phyloP scores from a whole-genome alignment of 2,329 filamentous ascomycete species.

The Tolypocladium ophioglossoides region DNA sequence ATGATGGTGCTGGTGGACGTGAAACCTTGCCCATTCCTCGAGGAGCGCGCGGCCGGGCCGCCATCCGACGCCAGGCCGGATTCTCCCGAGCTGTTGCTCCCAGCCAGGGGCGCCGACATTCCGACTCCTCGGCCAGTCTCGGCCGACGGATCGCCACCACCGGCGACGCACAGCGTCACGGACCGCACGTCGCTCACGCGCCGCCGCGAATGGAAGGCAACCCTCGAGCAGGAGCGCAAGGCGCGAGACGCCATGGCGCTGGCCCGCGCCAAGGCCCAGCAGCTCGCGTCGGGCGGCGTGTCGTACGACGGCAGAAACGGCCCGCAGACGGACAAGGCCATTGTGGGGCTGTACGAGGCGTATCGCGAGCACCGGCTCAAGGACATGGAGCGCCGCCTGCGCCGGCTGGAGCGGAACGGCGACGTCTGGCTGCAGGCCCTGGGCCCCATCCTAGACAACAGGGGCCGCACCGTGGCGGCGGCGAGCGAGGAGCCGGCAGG shows the following conservation, averaged over 20 bases:
- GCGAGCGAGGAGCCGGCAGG: slow-evolving; percentile 5
- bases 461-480: slow-evolving; percentile 25
- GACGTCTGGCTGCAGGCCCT: slow-evolving; percentile 34
- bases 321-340: slow-evolving; percentile 19
- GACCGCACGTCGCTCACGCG: slow-evolving; percentile 20
- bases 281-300: slow-evolving; percentile 9
- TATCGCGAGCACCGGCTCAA: slow-evolving; percentile 30
- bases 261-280: slow-evolving; percentile 11
- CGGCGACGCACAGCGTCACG: slow-evolving; percentile 9
- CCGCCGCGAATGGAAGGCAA: slow-evolving; percentile 22
- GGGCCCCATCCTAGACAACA: slow-evolving; percentile 32
- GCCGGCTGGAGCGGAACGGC: slow-evolving; percentile 34
- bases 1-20: slow-evolving; percentile 30
- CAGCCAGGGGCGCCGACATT: slow-evolving; percentile 5
- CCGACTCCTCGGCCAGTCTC: slow-evolving; percentile 20
- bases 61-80: not conserved
- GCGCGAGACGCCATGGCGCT: slow-evolving; percentile 10
- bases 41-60: not conserved
- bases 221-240: slow-evolving; percentile 16
- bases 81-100: not conserved
- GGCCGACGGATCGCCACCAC: slow-evolving; percentile 14
- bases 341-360: slow-evolving; percentile 27
- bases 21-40: slow-evolving; percentile 16
- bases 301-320: slow-evolving; percentile 12
- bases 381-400: slow-evolving; percentile 37